Percentiles rank a stretch among this genome's conserved stretches.
Conservation (phyloP, 345 rosid genomes). For the Orychophragmus violaceus region DNA sequence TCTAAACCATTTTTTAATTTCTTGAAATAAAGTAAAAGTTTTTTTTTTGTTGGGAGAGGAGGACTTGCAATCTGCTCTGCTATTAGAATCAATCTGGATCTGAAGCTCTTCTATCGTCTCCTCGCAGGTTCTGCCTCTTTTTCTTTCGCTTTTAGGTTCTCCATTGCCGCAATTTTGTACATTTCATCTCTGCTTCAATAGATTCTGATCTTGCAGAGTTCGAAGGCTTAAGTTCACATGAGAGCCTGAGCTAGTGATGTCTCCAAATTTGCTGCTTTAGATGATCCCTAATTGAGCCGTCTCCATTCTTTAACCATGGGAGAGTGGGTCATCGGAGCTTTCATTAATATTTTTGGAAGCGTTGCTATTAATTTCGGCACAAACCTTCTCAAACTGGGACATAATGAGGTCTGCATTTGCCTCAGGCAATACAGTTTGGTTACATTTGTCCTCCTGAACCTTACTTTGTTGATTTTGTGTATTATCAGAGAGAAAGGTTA, state of each 20-base stretch:
- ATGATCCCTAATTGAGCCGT: conserved; percentile 33
- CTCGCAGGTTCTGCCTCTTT: conserved; percentile 6
- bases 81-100: conserved; percentile 31
- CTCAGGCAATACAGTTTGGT: not conserved
- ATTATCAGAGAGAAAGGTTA: conserved; percentile 70
- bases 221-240: conserved; percentile 3
- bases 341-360: conserved; percentile 89
- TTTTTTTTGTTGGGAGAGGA: conserved; percentile 2
- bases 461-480: conserved; percentile 21
- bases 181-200: conserved; percentile 8
- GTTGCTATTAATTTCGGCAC: conserved; percentile 98
- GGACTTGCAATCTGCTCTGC: conserved; percentile 23
- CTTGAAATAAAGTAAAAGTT: not conserved
- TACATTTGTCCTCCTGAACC: not conserved
- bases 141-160: too few relatives aligned
- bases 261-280: conserved; percentile 17
- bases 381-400: conserved; percentile 95
- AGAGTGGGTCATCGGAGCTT: conserved; percentile 97
- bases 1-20: not conserved
- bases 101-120: conserved; percentile 19
- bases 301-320: conserved; percentile 60
- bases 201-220: conserved; percentile 13
- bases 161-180: not conserved
- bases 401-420: conserved; percentile 58
- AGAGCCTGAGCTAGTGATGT: conserved; percentile 27